Conservation (phyloP, 192 early-diverging fungal species). For the Linnemannia zychae region DNA sequence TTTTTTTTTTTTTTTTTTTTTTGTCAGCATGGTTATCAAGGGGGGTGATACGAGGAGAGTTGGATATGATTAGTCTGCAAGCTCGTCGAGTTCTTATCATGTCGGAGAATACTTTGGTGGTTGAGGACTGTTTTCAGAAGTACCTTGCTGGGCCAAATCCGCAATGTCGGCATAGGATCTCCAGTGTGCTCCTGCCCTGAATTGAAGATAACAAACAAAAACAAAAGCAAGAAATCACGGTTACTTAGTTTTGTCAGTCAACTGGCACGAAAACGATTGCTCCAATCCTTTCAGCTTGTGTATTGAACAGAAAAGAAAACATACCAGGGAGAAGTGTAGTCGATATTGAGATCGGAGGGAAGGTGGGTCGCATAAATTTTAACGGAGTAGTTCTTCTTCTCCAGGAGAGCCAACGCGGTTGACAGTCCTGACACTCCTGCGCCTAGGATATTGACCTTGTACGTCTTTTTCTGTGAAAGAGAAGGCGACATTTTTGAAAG, state of each 20-base stretch:
- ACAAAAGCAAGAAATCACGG: background rate
- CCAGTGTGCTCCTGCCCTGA: constrained; percentile 66
- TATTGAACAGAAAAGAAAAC: background rate
- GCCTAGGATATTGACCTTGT: constrained; percentile 70
- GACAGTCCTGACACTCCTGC: constrained; percentile 83
- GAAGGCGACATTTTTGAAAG: constrained; percentile 1
- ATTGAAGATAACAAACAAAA: background rate
- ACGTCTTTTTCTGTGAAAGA: constrained; percentile 11
- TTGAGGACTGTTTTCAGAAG: background rate
- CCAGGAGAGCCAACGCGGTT: constrained; percentile 72
- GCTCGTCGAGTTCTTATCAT: background rate
- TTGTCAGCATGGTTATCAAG: too few relatives aligned
- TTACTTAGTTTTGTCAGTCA: background rate
- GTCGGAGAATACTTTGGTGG: background rate
- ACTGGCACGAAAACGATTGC: background rate
- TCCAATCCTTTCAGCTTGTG: constrained; percentile 9
- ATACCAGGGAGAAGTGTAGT: constrained; percentile 69
- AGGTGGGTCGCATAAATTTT: constrained; percentile 70
- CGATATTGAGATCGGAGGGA: constrained; percentile 62
- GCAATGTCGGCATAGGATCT: constrained; percentile 59
- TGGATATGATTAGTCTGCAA: background rate
- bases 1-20: too few relatives aligned
- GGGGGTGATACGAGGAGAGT: background rate
- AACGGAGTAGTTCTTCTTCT: constrained; percentile 67
- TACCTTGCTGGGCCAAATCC: constrained; percentile 62